Base-by-base conservation (phyloP, 2,329 filamentous ascomycete species). In the Fusarium buxicola region DNA sequence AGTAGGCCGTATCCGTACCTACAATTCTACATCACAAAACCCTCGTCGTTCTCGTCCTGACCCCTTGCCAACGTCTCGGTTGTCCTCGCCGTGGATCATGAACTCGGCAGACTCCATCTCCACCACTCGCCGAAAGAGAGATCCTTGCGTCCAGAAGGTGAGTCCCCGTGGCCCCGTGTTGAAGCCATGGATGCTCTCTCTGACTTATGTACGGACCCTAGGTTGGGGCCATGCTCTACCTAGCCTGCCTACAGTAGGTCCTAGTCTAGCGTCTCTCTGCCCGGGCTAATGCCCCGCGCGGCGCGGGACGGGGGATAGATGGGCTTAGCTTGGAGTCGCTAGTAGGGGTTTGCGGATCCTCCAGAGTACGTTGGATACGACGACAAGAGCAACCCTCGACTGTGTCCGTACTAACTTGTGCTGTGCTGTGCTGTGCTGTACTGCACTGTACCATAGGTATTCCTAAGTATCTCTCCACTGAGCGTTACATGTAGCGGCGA, bases 181-280 rank as follows among this genome's bases (percentile, higher is more conserved):
- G 31, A 60, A 41, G 41, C 57, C 30, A 55, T 43, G 15, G 35
- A 55, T 43, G 15, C 50, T 32, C 12, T 21, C 30, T 48, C 25
- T 28, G 28, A 11, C 32, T 34, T n/a, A n/a, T n/a, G n/a, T n/a
- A n/a, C n/a, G n/a, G n/a, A n/a, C n/a, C n/a, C n/a, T n/a, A n/a
- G n/a, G n/a, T n/a, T 32, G 28, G 41, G 46, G 35, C 30, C 32
- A 18, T 48, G 32, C 21, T 38, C 32, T 39, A 51, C 35, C 32
- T n/a, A n/a, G n/a, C n/a, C n/a, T n/a, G n/a, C n/a, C n/a, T n/a
- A n/a, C n/a, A n/a, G n/a, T n/a, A n/a, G n/a, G n/a, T n/a, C 28
- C 32, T 31, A 18, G 30, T 27, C 15, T 43, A 41, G 50, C 44
- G 34, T 28, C 27, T 24, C 25, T 16, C 21, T 21, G 4, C 9